phyloP scores from a whole-genome alignment of 257 asterid species.

The Fraxinus excelsior region DNA sequence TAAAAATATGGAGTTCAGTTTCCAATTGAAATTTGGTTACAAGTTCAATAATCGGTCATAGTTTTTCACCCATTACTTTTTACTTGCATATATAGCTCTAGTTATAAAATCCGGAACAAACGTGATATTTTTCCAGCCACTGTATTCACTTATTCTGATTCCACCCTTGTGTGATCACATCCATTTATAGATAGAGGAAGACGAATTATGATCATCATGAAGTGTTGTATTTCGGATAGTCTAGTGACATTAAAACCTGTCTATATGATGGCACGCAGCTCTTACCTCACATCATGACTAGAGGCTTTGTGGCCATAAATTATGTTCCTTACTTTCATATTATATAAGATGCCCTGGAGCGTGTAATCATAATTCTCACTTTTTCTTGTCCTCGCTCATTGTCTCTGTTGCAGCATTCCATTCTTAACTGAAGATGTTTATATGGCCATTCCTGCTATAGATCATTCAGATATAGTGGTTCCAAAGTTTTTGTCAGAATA shows the following conservation, averaged over 20 bases:
- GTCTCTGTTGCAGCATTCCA: conserved; percentile 69
- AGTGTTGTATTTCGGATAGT: background rate
- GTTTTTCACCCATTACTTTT: background rate
- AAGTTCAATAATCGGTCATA: background rate
- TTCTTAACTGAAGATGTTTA: conserved; percentile 96
- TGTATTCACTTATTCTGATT: background rate
- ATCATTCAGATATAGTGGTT: conserved; percentile 71
- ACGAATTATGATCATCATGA: background rate
- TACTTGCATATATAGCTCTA: too few species aligned
- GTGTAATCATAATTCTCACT: background rate
- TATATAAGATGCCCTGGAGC: background rate
- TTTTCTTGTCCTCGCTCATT: background rate
- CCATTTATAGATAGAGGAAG: background rate
- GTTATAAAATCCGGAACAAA: background rate
- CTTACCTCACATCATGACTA: background rate
- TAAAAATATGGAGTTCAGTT: background rate
- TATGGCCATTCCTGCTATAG: conserved; percentile 89
- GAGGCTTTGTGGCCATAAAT: background rate
- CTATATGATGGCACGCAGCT: background rate
- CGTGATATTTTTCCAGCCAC: background rate
- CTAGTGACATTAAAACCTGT: background rate
- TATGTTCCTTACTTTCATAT: background rate
- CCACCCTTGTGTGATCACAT: background rate
- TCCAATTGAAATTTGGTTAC: too few species aligned
- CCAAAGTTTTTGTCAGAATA: conserved; percentile 73